Evolutionary conservation across 2,329 filamentous ascomycete species (phyloP).

Genomic region (Periconia digitata): DNA sequence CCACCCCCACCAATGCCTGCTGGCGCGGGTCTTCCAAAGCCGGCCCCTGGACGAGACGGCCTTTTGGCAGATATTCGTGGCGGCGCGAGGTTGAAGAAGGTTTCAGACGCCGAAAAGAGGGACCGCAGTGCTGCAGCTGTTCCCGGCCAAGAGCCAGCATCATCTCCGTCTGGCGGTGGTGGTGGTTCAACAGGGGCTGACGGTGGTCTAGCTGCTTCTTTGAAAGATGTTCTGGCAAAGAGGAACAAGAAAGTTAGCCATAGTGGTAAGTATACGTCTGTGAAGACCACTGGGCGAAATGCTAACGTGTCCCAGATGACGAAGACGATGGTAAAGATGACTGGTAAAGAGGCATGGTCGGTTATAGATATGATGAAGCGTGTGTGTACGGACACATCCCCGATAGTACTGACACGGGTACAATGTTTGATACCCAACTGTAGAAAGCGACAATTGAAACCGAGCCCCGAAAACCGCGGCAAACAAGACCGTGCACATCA

Average conservation of each 20-base stretch:
- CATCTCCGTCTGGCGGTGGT: conserved; percentile 55
- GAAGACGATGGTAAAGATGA: conserved; percentile 72
- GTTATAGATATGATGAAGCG: not conserved
- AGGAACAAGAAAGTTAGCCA: conserved; percentile 92
- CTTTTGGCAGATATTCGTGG: conserved; percentile 73
- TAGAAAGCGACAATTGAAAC: not conserved
- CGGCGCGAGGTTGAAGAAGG: conserved; percentile 69
- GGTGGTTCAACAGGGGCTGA: conserved; percentile 39
- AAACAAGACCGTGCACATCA: not conserved
- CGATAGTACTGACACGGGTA: not conserved
- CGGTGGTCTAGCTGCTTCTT: conserved; percentile 49
- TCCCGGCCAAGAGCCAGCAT: conserved; percentile 47
- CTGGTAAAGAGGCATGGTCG: conserved; percentile 52
- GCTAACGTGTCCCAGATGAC: conserved; percentile 61
- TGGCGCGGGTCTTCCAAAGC: conserved; percentile 36
- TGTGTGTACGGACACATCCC: not conserved
- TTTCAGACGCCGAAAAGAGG: conserved; percentile 68
- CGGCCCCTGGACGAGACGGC: conserved; percentile 56
- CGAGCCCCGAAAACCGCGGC: not conserved
- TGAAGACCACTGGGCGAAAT: conserved; percentile 5
- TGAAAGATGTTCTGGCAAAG: conserved; percentile 82
- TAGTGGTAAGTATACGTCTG: conserved; percentile 67
- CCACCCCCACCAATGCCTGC: conserved; percentile 39
- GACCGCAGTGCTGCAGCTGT: conserved; percentile 70
- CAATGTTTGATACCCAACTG: not conserved